Evolutionary conservation across 495 filamentous ascomycete genomes (phyloP).

Genomic region (Aspergillus cavernicola): DNA sequence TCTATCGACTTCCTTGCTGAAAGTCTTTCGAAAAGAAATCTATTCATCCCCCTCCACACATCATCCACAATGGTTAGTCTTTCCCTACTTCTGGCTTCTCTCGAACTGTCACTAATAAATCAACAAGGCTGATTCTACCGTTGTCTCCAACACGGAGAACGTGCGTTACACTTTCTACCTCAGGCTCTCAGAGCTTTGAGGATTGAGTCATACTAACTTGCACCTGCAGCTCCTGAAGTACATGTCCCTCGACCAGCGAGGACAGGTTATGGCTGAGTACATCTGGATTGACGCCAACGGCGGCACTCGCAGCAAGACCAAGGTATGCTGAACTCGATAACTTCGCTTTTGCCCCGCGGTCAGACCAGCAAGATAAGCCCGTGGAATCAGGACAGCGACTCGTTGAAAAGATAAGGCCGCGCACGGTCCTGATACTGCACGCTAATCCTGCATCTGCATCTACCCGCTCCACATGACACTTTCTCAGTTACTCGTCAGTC

Average conservation of each 20-base stretch:
- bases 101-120: slow-evolving; percentile 10
- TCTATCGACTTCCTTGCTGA: not conserved
- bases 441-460: slow-evolving; percentile 23
- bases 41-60: slow-evolving; percentile 17
- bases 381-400: not conserved
- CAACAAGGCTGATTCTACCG: slow-evolving; percentile 49
- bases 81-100: not conserved
- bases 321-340: slow-evolving; percentile 56
- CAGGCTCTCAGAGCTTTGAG: slow-evolving; percentile 31
- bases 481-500: slow-evolving; percentile 5
- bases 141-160: slow-evolving; percentile 68
- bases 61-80: slow-evolving; percentile 16
- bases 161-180: slow-evolving; percentile 44
- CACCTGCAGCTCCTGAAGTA: slow-evolving; percentile 82
- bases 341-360: not conserved
- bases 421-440: slow-evolving; percentile 25
- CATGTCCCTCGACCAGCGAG: slow-evolving; percentile 84
- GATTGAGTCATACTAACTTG: slow-evolving; percentile 42
- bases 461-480: slow-evolving; percentile 35
- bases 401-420: slow-evolving; percentile 7
- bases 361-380: not conserved
- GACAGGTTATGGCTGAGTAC: slow-evolving; percentile 85
- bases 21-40: slow-evolving; percentile 13
- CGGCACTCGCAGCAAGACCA: slow-evolving; percentile 82
- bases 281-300: slow-evolving; percentile 89